phyloP scores from a whole-genome alignment of 768 basidiomycete genomes.

The Mycena metata region DNA sequence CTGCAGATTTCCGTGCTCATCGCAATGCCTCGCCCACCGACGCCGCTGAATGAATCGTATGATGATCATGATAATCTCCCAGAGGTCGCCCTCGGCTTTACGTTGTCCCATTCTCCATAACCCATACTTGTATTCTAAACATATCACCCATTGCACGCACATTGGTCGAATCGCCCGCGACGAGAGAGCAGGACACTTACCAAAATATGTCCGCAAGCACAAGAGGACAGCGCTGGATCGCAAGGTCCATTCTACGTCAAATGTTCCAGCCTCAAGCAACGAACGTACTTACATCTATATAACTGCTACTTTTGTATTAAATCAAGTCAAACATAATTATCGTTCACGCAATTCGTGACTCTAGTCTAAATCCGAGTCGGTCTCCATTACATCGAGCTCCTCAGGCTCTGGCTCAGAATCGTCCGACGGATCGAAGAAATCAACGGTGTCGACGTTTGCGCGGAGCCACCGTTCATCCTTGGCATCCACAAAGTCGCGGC shows the following conservation, averaged over 20 bases:
- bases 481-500: slow-evolving; percentile 55
- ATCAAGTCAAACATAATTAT: neutral
- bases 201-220: no score
- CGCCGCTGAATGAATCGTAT: slow-evolving; percentile 37
- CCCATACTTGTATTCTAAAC: neutral
- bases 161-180: no score
- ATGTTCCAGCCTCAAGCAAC: no score
- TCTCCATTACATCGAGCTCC: slow-evolving; percentile 43
- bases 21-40: slow-evolving; percentile 63
- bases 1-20: slow-evolving; percentile 70
- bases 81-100: slow-evolving; percentile 63
- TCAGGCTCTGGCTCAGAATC: slow-evolving; percentile 57
- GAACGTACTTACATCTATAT: no score
- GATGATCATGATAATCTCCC: slow-evolving; percentile 57
- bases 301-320: neutral
- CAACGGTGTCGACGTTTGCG: slow-evolving; percentile 63
- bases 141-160: no score
- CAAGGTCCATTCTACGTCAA: no score
- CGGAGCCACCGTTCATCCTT: slow-evolving; percentile 67
- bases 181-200: no score
- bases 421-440: slow-evolving; percentile 68
- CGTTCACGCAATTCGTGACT: neutral
- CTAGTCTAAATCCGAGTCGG: slow-evolving; percentile 34
- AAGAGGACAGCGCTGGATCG: no score
- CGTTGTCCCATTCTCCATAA: slow-evolving; percentile 52